Evolutionary conservation across 768 basidiomycete genomes (phyloP).

Genomic region (Agrocybe chaxingu): DNA sequence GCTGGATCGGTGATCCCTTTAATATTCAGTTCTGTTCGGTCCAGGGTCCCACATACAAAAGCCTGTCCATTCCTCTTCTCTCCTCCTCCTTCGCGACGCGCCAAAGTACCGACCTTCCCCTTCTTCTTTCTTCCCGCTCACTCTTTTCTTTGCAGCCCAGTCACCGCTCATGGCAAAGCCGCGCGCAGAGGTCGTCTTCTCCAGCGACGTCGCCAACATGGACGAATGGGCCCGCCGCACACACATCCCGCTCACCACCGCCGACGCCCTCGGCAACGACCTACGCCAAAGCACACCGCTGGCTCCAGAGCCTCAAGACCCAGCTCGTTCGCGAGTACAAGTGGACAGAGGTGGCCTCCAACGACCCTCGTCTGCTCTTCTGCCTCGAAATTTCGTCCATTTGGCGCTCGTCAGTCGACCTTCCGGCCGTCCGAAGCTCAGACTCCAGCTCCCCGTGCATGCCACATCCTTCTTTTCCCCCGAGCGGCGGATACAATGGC

Average conservation of each 20-base stretch:
- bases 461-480: conserved; percentile 86
- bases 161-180: conserved; percentile 20
- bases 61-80: conserved; percentile 26
- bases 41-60: conserved; percentile 50
- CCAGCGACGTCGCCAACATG: conserved; percentile 77
- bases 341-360: conserved; percentile 59
- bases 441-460: conserved; percentile 70
- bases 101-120: conserved; percentile 13
- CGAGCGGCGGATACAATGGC: conserved; percentile 82
- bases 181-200: conserved; percentile 66
- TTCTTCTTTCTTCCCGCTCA: conserved; percentile 12
- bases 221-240: conserved; percentile 81
- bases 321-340: conserved; percentile 66
- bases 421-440: conserved; percentile 73
- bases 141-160: conserved; percentile 7
- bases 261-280: conserved; percentile 77
- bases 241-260: conserved; percentile 77
- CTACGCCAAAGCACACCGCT: conserved; percentile 78
- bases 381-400: conserved; percentile 76
- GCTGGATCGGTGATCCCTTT: conserved; percentile 36
- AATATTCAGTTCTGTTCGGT: conserved; percentile 50
- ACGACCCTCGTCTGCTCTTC: conserved; percentile 73
- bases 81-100: not conserved
- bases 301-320: conserved; percentile 61
- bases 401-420: conserved; percentile 71